These are phyloP conservation scores for Zygnema circumcarinatum DNA, from an alignment of 139 green algal species.

Conservation along the genomic window DNA sequence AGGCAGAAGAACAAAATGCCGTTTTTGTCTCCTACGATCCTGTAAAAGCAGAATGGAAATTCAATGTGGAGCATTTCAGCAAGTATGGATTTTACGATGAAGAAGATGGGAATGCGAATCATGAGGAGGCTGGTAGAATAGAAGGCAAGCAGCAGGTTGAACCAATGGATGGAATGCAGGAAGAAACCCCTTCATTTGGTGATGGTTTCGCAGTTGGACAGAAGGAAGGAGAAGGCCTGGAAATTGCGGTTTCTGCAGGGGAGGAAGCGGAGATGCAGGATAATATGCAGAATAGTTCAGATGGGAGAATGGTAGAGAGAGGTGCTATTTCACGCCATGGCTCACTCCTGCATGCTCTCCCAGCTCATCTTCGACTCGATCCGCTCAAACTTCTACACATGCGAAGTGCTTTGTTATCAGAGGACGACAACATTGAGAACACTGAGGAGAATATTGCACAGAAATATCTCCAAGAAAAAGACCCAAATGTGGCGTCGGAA, in stretches of 20 bases:
- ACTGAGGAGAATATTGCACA: constrained; percentile 20
- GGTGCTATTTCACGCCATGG: background rate
- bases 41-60: constrained; percentile 79
- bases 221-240: background rate
- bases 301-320: background rate
- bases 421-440: constrained; percentile 15
- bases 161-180: background rate
- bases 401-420: constrained; percentile 35
- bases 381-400: constrained; percentile 68
- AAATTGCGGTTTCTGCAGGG: constrained; percentile 47
- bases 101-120: constrained; percentile 32
- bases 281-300: background rate
- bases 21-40: constrained; percentile 83
- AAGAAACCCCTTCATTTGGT: background rate
- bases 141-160: constrained; percentile 14
- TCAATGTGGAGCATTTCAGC: constrained; percentile 94
- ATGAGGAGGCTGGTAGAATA: constrained; percentile 21
- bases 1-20: constrained; percentile 72
- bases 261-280: background rate
- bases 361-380: constrained; percentile 69
- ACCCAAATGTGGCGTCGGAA: too few species aligned
- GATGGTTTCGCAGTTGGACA: background rate
- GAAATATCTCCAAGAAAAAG: too few species aligned
- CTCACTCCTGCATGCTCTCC: constrained; percentile 69
- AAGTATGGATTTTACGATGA: constrained; percentile 79